These are phyloP conservation scores for Hypoxylon sp. DNA, from an alignment of 2,329 filamentous ascomycete genomes.

Conservation along the genomic window DNA sequence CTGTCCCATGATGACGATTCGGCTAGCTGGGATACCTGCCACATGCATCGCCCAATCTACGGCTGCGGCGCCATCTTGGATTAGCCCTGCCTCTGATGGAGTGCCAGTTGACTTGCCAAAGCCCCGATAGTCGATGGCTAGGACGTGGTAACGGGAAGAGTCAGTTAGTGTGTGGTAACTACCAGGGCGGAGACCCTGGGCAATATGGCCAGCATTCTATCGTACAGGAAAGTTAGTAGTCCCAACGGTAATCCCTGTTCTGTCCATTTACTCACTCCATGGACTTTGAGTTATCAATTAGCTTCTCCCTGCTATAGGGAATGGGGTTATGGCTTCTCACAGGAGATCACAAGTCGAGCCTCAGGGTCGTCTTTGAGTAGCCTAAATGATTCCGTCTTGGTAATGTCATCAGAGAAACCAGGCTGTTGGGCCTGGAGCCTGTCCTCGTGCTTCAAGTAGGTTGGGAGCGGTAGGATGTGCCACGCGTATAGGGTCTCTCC, in stretches of 20 bases:
- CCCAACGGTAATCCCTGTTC: background rate
- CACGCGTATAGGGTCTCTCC: conserved; percentile 86
- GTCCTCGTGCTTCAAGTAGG: conserved; percentile 81
- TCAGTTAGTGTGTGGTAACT: conserved; percentile 84
- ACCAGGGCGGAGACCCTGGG: conserved; percentile 80
- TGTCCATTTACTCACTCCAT: conserved; percentile 67
- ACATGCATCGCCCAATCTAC: conserved; percentile 79
- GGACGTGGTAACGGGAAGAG: conserved; percentile 81
- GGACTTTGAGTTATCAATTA: conserved; percentile 62
- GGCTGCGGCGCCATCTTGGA: conserved; percentile 81
- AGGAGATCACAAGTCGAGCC: conserved; percentile 74
- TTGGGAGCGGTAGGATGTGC: conserved; percentile 86
- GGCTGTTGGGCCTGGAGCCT: conserved; percentile 68
- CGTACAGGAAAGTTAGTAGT: conserved; percentile 57
- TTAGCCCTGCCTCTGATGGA: conserved; percentile 85
- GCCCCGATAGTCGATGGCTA: conserved; percentile 93
- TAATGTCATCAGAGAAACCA: conserved; percentile 69
- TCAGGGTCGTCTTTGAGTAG: conserved; percentile 75
- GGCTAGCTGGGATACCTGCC: conserved; percentile 75
- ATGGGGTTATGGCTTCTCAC: conserved; percentile 58
- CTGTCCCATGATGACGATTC: conserved; percentile 87
- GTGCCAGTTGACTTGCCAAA: conserved; percentile 86
- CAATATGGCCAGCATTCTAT: conserved; percentile 88
- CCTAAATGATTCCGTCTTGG: conserved; percentile 70
- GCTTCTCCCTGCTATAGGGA: conserved; percentile 8